A percentile compares a stretch with the other conserved stretches of the same genome.
Evolutionary conservation across 441 rosid species (phyloP).

Genomic region (Populus hybrid): DNA sequence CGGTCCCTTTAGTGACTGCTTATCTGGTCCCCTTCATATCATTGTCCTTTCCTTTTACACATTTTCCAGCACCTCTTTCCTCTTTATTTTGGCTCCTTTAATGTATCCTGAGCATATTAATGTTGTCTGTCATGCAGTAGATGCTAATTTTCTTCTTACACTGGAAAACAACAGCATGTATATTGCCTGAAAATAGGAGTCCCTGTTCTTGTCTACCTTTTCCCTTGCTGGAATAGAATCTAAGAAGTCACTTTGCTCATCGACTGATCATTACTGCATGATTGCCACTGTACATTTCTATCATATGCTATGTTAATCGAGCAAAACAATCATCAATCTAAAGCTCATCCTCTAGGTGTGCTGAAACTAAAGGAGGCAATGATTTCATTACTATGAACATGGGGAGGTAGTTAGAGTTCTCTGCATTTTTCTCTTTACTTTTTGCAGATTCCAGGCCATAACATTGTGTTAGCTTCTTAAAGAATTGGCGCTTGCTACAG

Average conservation of each 20-base stretch:
- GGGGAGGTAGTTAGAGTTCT: not conserved
- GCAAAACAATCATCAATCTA: not conserved
- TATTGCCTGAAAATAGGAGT: not conserved
- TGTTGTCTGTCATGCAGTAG: not conserved
- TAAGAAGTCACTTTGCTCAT: not conserved
- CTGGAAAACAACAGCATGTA: not conserved
- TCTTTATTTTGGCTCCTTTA: not conserved
- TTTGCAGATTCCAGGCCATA: not conserved
- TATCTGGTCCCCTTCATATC: not conserved
- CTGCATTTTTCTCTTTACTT: not conserved
- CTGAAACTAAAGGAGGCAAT: not conserved
- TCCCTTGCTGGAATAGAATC: constrained; percentile 2
- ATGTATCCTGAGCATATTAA: not conserved
- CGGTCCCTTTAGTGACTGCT: not conserved
- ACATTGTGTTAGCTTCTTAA: not conserved
- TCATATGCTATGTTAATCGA: constrained; percentile 1
- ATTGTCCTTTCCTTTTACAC: not conserved
- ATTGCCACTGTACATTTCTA: not conserved
- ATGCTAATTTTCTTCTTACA: not conserved
- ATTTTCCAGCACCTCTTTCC: not conserved
- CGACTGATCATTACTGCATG: no score
- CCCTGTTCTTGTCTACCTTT: not conserved
- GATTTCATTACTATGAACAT: not conserved
- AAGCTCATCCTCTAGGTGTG: not conserved
- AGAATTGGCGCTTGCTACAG: not conserved